Conservation (phyloP, 176 grass and related monocot species). For the Cymbopogon citratus region DNA sequence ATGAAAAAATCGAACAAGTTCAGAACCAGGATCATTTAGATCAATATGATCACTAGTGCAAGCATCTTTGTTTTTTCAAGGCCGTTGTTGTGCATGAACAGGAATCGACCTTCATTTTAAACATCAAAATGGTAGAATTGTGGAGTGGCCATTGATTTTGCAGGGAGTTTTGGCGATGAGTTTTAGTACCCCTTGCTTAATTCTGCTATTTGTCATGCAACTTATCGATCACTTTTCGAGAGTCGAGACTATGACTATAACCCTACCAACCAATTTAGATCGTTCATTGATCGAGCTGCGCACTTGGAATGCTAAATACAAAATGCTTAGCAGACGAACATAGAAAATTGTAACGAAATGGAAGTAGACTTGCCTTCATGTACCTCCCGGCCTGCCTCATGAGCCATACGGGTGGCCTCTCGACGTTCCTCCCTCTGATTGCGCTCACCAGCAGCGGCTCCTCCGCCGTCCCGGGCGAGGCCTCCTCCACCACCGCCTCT, state of each 20-base stretch:
- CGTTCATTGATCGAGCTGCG: background rate
- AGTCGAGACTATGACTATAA: background rate
- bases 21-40: background rate
- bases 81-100: background rate
- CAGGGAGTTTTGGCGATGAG: background rate
- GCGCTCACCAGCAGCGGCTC: conserved; percentile 88
- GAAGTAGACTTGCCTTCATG: conserved; percentile 87
- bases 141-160: background rate
- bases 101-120: background rate
- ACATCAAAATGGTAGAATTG: background rate
- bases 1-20: background rate
- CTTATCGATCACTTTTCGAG: background rate
- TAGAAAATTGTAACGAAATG: background rate
- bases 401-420: conserved; percentile 93
- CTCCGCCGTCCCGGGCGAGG: conserved; percentile 38
- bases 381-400: conserved; percentile 99
- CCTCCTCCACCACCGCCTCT: conserved; percentile 59
- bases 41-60: background rate
- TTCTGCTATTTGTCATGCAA: background rate
- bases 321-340: background rate
- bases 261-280: background rate
- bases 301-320: background rate
- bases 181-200: background rate
- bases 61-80: no score
- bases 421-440: conserved; percentile 76